Base-by-base conservation (phyloP, 148 eudicot genomes). In the Amaranthus cruentus region DNA sequence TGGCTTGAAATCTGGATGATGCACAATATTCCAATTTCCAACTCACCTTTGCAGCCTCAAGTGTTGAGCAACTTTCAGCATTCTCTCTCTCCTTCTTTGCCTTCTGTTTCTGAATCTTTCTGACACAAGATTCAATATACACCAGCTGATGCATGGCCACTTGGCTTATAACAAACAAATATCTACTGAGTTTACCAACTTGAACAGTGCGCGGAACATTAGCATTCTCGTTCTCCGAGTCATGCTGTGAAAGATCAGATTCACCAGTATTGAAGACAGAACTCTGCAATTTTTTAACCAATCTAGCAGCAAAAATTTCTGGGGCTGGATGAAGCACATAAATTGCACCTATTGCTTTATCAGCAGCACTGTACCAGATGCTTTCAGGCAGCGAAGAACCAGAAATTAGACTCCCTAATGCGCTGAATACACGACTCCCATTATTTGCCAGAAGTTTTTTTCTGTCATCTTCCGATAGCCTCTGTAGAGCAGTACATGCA, bases 131-230 rank as follows among this genome's bases (percentile, higher is more conserved):
- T 80, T 95, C 98, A 52, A 91, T 90, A 75, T 91, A 95, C 58
- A 91, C 86, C 75, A 95, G 73, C 75, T 95, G 98, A 75, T 90
- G 86, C 98, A 94, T 91, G 77, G 98, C 96, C 74, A 91, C 85
- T 76, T 94, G 96, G 82, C 98, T 91, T 50, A 82, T 79, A 67
- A 88, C 85, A 79, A 84, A 95, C 65, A 95, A 72, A 77, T 65
- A 90, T 85, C 97, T 84, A 76, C 93, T 87, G 44, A 95, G 89
- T 78, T 88, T 91, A 64, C 90, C 81, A 72, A 83, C 97, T 80
- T 88, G 87, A 79, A 90, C 87, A 66, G 82, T 73, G 71, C 87
- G 82, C 60, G 86, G 82, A 79, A 77, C 76, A 79, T 77, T 61
- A 51, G 81, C 70, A 69, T 68, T 71, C 47, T 78, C 78, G 77